These are phyloP conservation scores for Tricholoma terreum DNA, from an alignment of 768 basidiomycete genomes.

Conservation along the genomic window DNA sequence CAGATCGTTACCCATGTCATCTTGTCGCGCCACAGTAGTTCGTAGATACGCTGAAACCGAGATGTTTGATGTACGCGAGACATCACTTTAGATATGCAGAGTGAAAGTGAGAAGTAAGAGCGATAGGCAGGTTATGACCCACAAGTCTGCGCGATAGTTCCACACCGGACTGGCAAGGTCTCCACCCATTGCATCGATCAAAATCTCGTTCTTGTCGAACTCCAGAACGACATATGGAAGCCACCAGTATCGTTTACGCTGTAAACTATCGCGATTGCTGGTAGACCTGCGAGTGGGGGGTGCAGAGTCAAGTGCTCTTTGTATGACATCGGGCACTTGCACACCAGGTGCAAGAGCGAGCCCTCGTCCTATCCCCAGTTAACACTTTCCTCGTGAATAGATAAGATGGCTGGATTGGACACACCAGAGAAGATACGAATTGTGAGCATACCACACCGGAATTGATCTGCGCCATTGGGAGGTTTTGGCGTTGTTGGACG, in stretches of 20 bases:
- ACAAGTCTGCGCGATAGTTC: conserved; percentile 97
- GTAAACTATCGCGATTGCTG: conserved; percentile 86
- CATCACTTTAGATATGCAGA: conserved; percentile 59
- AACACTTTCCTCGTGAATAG: background rate
- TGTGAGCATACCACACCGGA: conserved; percentile 88
- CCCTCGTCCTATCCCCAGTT: conserved; percentile 57
- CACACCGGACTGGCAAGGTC: conserved; percentile 86
- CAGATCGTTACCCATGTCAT: conserved; percentile 97
- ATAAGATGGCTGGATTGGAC: conserved; percentile 22
- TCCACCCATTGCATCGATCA: conserved; percentile 96
- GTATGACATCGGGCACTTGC: conserved; percentile 79
- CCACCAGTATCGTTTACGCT: conserved; percentile 94
- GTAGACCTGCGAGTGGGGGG: conserved; percentile 53
- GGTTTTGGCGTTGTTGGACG: conserved; percentile 76
- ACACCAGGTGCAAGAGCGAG: conserved; percentile 77
- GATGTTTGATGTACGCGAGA: conserved; percentile 90
- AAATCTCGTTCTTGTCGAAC: conserved; percentile 95
- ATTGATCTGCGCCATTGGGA: conserved; percentile 53
- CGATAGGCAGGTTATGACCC: conserved; percentile 30
- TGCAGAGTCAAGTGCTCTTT: conserved; percentile 68
- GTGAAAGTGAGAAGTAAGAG: conserved; percentile 1
- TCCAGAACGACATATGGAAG: conserved; percentile 97
- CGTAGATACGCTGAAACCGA: conserved; percentile 90
- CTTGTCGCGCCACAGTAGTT: conserved; percentile 72
- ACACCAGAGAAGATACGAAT: conserved; percentile 92